These are phyloP conservation scores for Aspergillus neoniger DNA, from an alignment of 2,329 filamentous ascomycete genomes.

Conservation along the genomic window DNA sequence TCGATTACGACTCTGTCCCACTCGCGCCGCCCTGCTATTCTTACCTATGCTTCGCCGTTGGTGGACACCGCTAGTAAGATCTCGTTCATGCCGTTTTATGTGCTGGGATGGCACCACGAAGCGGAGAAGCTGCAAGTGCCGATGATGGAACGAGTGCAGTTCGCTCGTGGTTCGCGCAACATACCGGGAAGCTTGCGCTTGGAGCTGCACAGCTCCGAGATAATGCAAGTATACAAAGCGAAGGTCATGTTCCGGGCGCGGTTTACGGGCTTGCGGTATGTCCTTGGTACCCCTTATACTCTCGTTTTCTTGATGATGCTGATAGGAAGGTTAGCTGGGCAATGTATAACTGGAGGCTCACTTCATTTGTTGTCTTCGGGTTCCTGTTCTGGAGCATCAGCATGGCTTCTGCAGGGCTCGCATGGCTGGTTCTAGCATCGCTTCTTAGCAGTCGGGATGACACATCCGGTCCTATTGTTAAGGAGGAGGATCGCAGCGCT, in stretches of 20 bases:
- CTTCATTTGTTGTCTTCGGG: slow-evolving; percentile 69
- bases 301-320: slow-evolving; percentile 13
- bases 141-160: slow-evolving; percentile 74
- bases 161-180: slow-evolving; percentile 57
- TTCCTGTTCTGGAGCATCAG: slow-evolving; percentile 75
- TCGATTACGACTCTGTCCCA: slow-evolving; percentile 55
- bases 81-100: slow-evolving; percentile 67
- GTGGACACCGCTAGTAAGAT: slow-evolving; percentile 64
- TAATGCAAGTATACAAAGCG: slow-evolving; percentile 75
- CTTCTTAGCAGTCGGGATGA: slow-evolving; percentile 34
- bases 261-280: slow-evolving; percentile 68
- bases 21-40: slow-evolving; percentile 72
- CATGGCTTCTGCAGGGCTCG: slow-evolving; percentile 64
- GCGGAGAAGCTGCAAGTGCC: slow-evolving; percentile 64
- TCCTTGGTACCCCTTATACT: not conserved
- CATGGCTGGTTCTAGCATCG: slow-evolving; percentile 62
- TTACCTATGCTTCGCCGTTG: slow-evolving; percentile 76
- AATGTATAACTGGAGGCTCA: slow-evolving; percentile 80
- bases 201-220: slow-evolving; percentile 69
- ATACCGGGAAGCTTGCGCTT: slow-evolving; percentile 58
- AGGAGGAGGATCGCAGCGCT: slow-evolving; percentile 20
- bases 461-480: slow-evolving; percentile 13
- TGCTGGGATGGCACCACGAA: slow-evolving; percentile 67
- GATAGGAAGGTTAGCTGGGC: slow-evolving; percentile 59
- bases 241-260: slow-evolving; percentile 70